Evolutionary conservation across 805 yeast species (phyloP).

Genomic region (Metschnikowia baotianmanensis): DNA sequence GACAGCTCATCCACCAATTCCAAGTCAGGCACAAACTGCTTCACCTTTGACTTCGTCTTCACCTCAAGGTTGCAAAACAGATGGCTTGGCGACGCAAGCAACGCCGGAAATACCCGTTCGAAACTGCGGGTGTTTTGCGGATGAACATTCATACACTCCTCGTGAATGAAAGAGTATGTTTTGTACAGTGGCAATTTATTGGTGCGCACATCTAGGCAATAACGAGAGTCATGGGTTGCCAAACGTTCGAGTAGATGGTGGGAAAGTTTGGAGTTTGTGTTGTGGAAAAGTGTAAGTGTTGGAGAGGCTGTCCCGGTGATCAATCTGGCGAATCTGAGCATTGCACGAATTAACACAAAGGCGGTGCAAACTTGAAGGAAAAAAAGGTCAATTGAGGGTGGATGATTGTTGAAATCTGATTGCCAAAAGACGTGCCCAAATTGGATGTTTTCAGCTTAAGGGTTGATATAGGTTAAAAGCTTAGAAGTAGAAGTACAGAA

Average conservation of each 20-base stretch:
- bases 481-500: too few species aligned
- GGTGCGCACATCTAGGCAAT: constrained; percentile 20
- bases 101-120: constrained; percentile 21
- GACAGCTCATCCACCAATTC: constrained; percentile 14
- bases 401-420: background rate
- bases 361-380: background rate
- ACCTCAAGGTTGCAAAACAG: constrained; percentile 19
- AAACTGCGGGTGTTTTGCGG: constrained; percentile 21
- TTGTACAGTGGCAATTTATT: constrained; percentile 21
- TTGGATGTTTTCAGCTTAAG: too few species aligned
- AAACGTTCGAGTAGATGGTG: constrained; percentile 26
- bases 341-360: constrained; percentile 6
- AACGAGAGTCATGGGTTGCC: constrained; percentile 22
- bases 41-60: constrained; percentile 15
- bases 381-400: background rate
- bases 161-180: constrained; percentile 20
- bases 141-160: constrained; percentile 21
- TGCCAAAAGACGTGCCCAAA: too few species aligned
- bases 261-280: constrained; percentile 26
- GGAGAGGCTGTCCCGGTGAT: constrained; percentile 18
- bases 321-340: constrained; percentile 19
- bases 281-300: constrained; percentile 30
- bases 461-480: too few species aligned
- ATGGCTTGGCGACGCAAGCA: constrained; percentile 18
- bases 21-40: constrained; percentile 22